These are phyloP conservation scores for Narthecium ossifragum DNA, from an alignment of 106 monocot species.

Conservation along the genomic window DNA sequence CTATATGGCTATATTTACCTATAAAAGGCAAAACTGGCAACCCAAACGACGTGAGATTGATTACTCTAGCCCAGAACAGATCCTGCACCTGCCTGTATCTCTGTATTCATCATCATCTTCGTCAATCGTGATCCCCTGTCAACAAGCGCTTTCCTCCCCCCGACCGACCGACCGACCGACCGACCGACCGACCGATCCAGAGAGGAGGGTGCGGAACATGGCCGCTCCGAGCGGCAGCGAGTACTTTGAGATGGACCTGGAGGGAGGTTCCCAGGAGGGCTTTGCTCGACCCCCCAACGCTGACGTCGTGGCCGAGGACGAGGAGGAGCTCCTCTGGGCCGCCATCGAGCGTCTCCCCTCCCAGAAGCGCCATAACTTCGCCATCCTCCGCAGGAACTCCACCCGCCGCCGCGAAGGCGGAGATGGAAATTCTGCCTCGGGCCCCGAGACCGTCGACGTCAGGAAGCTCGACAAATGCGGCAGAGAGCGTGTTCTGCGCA, in stretches of 20 bases:
- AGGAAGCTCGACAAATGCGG: constrained; percentile 35
- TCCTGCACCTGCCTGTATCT: too few relatives aligned
- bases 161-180: too few relatives aligned
- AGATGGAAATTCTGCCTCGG: not conserved
- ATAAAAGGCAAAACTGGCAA: too few relatives aligned
- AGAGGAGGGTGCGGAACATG: too few relatives aligned
- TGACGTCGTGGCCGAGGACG: constrained; percentile 23
- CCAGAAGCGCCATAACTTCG: constrained; percentile 26
- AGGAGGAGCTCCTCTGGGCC: constrained; percentile 46
- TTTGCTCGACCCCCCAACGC: constrained; percentile 24
- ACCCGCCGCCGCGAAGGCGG: not conserved
- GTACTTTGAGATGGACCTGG: constrained; percentile 27
- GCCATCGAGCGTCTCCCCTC: constrained; percentile 45
- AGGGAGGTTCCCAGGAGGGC: not conserved
- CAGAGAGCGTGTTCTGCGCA: constrained; percentile 20
- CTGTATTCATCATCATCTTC: too few relatives aligned
- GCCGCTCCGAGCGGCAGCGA: constrained; percentile 24
- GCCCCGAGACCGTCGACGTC: constrained; percentile 34
- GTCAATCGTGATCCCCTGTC: too few relatives aligned
- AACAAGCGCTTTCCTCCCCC: too few relatives aligned
- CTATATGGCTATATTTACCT: too few relatives aligned
- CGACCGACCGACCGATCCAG: too few relatives aligned
- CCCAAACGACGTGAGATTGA: too few relatives aligned
- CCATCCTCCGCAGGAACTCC: constrained; percentile 13
- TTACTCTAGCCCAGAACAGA: too few relatives aligned